phyloP scores from a whole-genome alignment of 306 rosid species.

The Corylus heterophylla region DNA sequence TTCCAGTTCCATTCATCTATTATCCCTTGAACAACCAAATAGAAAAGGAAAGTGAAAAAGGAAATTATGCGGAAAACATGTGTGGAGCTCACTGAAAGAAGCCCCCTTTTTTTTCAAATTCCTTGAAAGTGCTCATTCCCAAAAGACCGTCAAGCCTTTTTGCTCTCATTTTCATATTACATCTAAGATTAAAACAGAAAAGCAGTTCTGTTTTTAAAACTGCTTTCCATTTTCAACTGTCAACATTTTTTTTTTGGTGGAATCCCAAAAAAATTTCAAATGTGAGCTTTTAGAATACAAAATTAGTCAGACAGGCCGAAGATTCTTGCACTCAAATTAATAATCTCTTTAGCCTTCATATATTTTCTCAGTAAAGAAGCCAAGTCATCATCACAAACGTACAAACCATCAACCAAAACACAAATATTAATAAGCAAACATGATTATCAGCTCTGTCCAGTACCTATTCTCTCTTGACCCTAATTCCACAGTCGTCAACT shows the following conservation, averaged over 20 bases:
- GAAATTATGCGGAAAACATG: neutral
- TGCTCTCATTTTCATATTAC: conserved; percentile 3
- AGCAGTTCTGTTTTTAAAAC: neutral
- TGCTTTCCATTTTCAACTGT: neutral
- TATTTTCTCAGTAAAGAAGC: neutral
- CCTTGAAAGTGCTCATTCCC: neutral
- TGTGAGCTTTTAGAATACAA: neutral
- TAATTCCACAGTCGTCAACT: neutral
- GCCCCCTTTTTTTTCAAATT: neutral
- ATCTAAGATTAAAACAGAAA: neutral
- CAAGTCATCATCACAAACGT: neutral
- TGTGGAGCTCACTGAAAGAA: neutral
- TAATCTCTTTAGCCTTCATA: neutral
- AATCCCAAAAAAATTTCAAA: neutral
- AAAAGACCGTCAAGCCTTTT: neutral
- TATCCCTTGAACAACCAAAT: neutral
- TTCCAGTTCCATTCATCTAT: neutral
- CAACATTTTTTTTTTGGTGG: neutral
- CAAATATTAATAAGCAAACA: neutral
- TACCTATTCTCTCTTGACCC: neutral
- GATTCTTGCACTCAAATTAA: neutral
- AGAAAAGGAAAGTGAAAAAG: neutral
- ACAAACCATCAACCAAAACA: neutral
- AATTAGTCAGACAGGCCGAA: neutral
- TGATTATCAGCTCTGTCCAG: neutral